These are phyloP conservation scores for Verticillium nonalfalfae DNA, from an alignment of 2,329 filamentous ascomycete species.

Conservation along the genomic window DNA sequence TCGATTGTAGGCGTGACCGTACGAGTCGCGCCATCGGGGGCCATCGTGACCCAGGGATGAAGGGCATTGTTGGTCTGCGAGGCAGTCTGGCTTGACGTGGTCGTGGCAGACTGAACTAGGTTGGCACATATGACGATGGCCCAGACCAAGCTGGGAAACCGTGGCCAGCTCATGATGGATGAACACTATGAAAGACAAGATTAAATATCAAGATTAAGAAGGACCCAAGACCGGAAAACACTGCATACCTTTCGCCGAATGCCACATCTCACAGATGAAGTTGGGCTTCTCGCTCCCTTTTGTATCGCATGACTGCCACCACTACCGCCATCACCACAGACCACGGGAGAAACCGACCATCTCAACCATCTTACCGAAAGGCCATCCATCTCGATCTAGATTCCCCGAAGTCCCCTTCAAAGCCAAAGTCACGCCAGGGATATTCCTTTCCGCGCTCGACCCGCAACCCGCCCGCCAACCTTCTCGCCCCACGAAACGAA, in stretches of 20 bases:
- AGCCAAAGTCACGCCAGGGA: background rate
- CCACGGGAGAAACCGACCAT: background rate
- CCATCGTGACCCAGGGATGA: constrained; percentile 12
- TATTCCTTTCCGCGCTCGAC: background rate
- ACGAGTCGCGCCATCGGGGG: constrained; percentile 5
- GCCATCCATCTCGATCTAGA: background rate
- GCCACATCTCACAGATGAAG: background rate
- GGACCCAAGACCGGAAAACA: background rate
- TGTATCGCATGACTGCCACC: background rate
- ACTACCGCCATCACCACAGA: background rate
- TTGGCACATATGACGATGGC: background rate
- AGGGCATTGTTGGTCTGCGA: constrained; percentile 5
- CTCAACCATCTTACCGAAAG: background rate
- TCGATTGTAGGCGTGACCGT: constrained; percentile 11
- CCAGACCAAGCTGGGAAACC: background rate
- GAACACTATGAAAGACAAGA: background rate
- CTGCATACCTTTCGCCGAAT: background rate
- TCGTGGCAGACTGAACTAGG: background rate
- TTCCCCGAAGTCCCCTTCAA: background rate
- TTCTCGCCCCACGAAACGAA: background rate
- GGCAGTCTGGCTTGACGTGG: background rate
- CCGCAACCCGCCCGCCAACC: background rate
- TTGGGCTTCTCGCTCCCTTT: background rate
- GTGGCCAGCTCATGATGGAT: background rate
- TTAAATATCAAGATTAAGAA: background rate